A percentile compares a stretch with the other conserved stretches of the same genome.
These are phyloP conservation scores for Suhomyces prunicola DNA, from an alignment of 805 yeast genomes.

Conservation along the genomic window DNA sequence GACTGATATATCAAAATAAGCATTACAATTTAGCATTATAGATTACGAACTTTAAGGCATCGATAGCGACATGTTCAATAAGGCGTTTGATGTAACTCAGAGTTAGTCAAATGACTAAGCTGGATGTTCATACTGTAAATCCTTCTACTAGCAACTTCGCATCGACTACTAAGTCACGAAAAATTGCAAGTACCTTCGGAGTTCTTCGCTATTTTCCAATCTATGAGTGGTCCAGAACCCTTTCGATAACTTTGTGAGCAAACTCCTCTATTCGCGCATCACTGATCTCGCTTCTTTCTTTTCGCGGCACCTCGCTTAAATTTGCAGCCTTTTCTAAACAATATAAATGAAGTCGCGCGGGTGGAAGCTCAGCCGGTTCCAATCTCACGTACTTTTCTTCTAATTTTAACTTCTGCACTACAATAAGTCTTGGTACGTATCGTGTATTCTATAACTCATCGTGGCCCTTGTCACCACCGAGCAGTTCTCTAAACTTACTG, in stretches of 20 bases:
- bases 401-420: neutral
- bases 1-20: neutral
- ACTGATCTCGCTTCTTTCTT: neutral
- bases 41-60: neutral
- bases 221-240: neutral
- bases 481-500: neutral
- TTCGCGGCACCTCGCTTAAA: neutral
- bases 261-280: neutral
- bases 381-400: neutral
- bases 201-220: neutral
- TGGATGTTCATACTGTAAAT: too few species aligned
- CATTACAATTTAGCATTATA: neutral
- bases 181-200: neutral
- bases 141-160: neutral
- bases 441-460: slow-evolving; percentile 20
- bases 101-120: neutral
- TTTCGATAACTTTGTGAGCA: neutral
- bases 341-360: neutral
- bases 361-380: neutral
- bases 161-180: neutral
- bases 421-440: neutral
- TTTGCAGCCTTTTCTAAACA: neutral
- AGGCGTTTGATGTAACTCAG: neutral
- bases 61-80: neutral
- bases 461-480: slow-evolving; percentile 9